Base-by-base conservation (phyloP, 2,329 filamentous ascomycete genomes). In the Calonectria montana region DNA sequence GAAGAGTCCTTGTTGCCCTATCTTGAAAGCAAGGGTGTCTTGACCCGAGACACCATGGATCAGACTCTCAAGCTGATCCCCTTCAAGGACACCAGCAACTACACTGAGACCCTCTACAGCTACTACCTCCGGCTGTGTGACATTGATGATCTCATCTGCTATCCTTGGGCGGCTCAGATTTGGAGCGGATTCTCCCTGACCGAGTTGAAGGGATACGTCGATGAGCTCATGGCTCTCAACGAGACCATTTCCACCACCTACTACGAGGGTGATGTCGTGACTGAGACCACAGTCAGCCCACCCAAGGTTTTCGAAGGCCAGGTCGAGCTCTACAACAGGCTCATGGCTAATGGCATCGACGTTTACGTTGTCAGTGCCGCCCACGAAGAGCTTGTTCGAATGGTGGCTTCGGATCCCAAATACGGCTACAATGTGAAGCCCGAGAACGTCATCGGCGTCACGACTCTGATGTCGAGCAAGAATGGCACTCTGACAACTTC, bases 401-500 rank as follows among this genome's bases (percentile, higher is more conserved):
- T 86, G 84, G 83, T 87, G 1, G 85, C 82, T n/a, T 80, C 84
- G 1, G 85, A 86, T 68, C 83, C 84, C 9, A 81, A 81, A 70
- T 87, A 87, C 59, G 85, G 85, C 55, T 87, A 87, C 80, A 86
- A 86, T 70, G 83, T 86, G 7, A 81, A 81, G 37, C 77, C 85
- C 2, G 78, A 86, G 69, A 86, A 86, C 62, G 83, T 87, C 41
- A 85, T 86, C 23, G 85, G 85, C 29, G 84, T 86, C 15, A 83
- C 82, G 3, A 79, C 84, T 0, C 77, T 85, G 8, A 78, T 87
- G 68, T 78, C 75, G 39, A 81, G 82, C 63, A 68, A 71, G 48
- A 80, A 79, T 8, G 79, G 80, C 6, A 73, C 74, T 10, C 71
- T 83, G 21, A 85, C 83, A 0, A 81, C 81, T 1, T 73, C 84